Percentiles rank a stretch among this genome's conserved stretches.
These are phyloP conservation scores for Wickerhamomyces sp. DNA, from an alignment of 1,139 yeast genomes.

Conservation along the genomic window DNA sequence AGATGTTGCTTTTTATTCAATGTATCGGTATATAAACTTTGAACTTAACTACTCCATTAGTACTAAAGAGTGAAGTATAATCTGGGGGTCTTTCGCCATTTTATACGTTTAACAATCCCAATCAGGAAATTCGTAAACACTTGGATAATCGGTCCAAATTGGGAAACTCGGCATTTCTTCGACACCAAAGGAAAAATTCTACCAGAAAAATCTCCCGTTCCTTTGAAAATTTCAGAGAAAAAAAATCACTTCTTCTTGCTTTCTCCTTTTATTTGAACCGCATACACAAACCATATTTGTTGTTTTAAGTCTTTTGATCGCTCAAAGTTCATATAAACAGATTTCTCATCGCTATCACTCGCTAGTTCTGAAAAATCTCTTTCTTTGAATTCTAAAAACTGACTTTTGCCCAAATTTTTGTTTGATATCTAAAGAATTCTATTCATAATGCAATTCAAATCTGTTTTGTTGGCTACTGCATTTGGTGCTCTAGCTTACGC, in stretches of 20 bases:
- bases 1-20: no score
- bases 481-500: slow-evolving; percentile 29
- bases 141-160: background rate
- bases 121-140: slow-evolving; percentile 1
- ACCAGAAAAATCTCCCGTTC: background rate
- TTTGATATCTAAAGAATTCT: background rate
- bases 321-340: background rate
- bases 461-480: slow-evolving; percentile 3
- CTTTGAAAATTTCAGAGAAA: background rate
- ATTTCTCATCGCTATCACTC: background rate
- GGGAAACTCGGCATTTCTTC: background rate
- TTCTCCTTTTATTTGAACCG: background rate
- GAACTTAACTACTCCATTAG: no score
- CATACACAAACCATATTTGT: background rate
- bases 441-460: slow-evolving; percentile 5
- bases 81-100: background rate
- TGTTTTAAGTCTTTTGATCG: background rate
- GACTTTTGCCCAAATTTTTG: background rate
- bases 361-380: background rate
- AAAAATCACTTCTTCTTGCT: background rate
- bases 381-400: background rate
- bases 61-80: no score
- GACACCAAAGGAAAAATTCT: background rate
- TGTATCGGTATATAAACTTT: no score
- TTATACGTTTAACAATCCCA: background rate